phyloP scores from a whole-genome alignment of 257 asterid species.

The Nicotiana benthamiana region DNA sequence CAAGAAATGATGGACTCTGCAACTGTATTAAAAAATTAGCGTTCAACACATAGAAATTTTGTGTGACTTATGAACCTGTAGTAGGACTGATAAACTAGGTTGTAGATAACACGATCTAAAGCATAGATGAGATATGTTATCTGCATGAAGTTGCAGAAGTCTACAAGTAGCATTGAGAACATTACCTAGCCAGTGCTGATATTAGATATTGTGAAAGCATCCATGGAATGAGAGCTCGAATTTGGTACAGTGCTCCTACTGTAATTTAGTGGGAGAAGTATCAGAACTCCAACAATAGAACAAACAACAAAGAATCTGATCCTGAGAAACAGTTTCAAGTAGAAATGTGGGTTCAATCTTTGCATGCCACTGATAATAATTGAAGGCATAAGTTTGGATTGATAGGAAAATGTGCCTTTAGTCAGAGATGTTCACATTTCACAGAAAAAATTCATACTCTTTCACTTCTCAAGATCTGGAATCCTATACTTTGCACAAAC shows the following conservation, averaged over 20 bases:
- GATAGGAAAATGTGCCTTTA: not conserved
- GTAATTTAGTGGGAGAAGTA: conserved; percentile 75
- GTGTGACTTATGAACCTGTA: not conserved
- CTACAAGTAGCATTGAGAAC: not conserved
- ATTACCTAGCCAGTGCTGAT: conserved; percentile 67
- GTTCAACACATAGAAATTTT: not conserved
- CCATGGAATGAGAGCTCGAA: conserved; percentile 42
- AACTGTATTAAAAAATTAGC: not conserved
- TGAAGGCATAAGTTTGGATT: not conserved
- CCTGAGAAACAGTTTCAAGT: conserved; percentile 40
- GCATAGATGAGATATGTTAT: not conserved
- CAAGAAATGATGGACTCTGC: not conserved
- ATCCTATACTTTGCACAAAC: not conserved
- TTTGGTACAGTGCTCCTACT: conserved; percentile 34
- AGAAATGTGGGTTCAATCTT: conserved; percentile 1
- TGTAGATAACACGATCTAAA: not conserved
- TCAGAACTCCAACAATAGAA: conserved; percentile 55
- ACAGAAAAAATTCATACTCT: not conserved
- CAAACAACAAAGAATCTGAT: conserved; percentile 64
- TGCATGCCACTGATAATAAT: not conserved
- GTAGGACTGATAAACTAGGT: not conserved
- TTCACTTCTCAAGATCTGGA: not conserved
- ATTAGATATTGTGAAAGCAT: conserved; percentile 76
- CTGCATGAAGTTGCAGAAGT: not conserved
- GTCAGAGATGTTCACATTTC: not conserved